A percentile compares a stretch with the other conserved stretches of the same genome.
phyloP scores from a whole-genome alignment of 495 filamentous ascomycete species.

The Cercophora samala region DNA sequence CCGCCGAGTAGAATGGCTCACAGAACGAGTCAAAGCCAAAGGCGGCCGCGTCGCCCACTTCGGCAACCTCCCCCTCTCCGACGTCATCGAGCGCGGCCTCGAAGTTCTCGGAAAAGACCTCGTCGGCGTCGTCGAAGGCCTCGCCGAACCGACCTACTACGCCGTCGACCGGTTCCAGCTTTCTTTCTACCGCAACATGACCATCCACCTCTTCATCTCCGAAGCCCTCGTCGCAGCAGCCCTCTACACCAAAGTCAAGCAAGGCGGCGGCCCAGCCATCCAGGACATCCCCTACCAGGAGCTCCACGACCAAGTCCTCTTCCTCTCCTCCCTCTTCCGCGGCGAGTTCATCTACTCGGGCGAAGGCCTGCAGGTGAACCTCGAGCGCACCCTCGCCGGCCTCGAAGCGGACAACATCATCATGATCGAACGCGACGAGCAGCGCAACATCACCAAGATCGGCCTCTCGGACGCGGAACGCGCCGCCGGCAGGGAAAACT shows the following conservation, averaged over 20 bases:
- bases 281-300: conserved; percentile 73
- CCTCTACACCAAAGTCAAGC: conserved; percentile 86
- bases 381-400: conserved; percentile 70
- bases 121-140: conserved; percentile 70
- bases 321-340: conserved; percentile 89
- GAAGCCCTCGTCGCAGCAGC: conserved; percentile 84
- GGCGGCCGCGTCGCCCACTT: conserved; percentile 92
- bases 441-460: conserved; percentile 57
- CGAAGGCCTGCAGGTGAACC: conserved; percentile 72
- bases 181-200: conserved; percentile 98
- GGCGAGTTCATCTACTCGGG: conserved; percentile 96
- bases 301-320: conserved; percentile 72
- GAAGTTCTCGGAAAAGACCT: conserved; percentile 87
- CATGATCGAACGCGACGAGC: conserved; percentile 55
- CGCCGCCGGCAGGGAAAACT: conserved; percentile 79
- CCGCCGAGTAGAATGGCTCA: conserved; percentile 86
- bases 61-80: conserved; percentile 67
- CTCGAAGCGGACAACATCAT: conserved; percentile 83
- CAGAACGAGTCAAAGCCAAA: conserved; percentile 74
- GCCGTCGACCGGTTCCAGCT: conserved; percentile 95
- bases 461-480: conserved; percentile 76
- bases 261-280: conserved; percentile 74
- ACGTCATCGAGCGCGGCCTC: conserved; percentile 84
- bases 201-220: conserved; percentile 93
- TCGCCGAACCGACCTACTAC: conserved; percentile 86